Evolutionary conservation across 2,329 filamentous ascomycete genomes (phyloP), one percentile per base, ranked within the genome.

Genomic region (Pyrenophora seminiperda): DNA sequence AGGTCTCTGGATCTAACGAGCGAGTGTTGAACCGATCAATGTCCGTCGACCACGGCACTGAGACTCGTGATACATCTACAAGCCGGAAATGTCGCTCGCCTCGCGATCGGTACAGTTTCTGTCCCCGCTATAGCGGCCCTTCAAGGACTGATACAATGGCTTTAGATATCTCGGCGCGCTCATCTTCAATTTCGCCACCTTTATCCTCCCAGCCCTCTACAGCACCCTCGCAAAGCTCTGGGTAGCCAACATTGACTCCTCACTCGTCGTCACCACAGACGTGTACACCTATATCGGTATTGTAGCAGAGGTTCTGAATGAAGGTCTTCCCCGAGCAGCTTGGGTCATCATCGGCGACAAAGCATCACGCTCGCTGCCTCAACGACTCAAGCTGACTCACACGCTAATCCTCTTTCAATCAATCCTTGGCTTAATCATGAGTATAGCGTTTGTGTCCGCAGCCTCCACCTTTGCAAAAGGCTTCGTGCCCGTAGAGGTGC

Each of bases 301-400:
- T 0, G 77, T 89, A 0, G 82, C 81, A 1, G 84, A 90, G 64
- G 85, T 89, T 0, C 70, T 91, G 13, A 90, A 90, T 56, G 87
- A 91, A 66, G 87, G 87, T 0, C 80, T 91, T 0, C 87, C 87
- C 0, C 79, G 86, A 17, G 83, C 86, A 0, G 79, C 85, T 0
- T 91, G 84, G 82, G 76, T 85, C 5, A 79, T 88, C 48, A 89
- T 90, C 48, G 86, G 85, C 6, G 85, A 90, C 68, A 79, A 79
- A 20, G 71, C 81, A 0, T 1, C 74, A 75, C 0, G 66, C 80
- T 0, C 50, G 71, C 0, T 75, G n/a, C n/a, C n/a, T n/a, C n/a
- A 81, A 11, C 79, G 87, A 0, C 71, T 89, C 1, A 73, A 77
- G 3, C 77, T 90, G 1, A 79, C 86, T 0, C 79, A 88, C 53